These are phyloP conservation scores for Coemansia sp. DNA, from an alignment of 192 early-diverging fungal species.

Conservation along the genomic window DNA sequence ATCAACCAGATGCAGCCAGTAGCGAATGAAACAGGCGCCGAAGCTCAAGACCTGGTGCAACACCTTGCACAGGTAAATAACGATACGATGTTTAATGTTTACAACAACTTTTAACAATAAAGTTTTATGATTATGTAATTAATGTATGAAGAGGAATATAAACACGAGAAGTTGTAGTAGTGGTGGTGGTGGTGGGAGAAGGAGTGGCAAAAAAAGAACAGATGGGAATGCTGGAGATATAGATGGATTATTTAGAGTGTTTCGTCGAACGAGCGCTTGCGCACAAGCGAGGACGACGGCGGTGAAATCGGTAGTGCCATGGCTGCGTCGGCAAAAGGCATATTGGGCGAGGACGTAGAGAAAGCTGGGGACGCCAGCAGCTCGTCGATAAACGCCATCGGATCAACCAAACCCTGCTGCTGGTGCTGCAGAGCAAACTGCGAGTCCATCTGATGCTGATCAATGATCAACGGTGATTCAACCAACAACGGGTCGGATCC, in stretches of 20 bases:
- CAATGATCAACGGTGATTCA: conserved; percentile 39
- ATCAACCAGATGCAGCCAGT: too few relatives aligned
- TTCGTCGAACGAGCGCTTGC: conserved; percentile 45
- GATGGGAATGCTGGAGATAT: neutral
- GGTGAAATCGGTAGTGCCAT: neutral
- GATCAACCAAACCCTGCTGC: conserved; percentile 39
- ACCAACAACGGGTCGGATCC: conserved; percentile 19
- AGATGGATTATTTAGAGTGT: conserved; percentile 19
- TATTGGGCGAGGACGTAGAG: conserved; percentile 1
- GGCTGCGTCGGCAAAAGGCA: neutral
- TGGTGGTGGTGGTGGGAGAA: neutral
- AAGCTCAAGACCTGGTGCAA: too few relatives aligned
- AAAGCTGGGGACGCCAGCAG: conserved; percentile 35
- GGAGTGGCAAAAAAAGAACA: conserved; percentile 4
- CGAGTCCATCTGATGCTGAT: conserved; percentile 29
- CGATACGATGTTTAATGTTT: too few relatives aligned
- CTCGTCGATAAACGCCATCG: conserved; percentile 45
- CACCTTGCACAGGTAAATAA: too few relatives aligned
- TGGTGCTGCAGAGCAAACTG: conserved; percentile 14
- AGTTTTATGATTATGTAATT: neutral
- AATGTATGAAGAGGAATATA: too few relatives aligned
- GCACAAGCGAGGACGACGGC: conserved; percentile 13
- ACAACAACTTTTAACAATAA: too few relatives aligned
- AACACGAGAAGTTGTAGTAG: too few relatives aligned
- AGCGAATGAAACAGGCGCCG: too few relatives aligned